Evolutionary conservation across 768 basidiomycete species (phyloP), one percentile per base, ranked within the genome.

Genomic region (Xanthoconium stramineum): DNA sequence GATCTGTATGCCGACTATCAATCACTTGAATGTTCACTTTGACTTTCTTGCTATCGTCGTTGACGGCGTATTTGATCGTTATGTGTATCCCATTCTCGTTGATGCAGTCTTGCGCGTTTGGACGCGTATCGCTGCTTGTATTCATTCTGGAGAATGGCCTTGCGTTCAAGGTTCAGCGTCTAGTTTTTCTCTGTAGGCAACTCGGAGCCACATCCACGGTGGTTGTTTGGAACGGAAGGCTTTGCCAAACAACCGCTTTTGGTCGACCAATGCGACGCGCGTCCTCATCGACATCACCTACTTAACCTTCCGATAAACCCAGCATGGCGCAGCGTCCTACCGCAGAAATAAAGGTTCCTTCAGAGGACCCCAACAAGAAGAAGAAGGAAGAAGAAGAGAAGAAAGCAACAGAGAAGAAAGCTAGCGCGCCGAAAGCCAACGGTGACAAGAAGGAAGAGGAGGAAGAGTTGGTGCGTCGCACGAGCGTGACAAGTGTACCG

Each of bases 31-130:
- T 47, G 28, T 55, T 56, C 61, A 91, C 94, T 79, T 98, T 99
- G 70, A 98, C 84, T 70, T 90, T 94, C 75, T 94, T 93, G 8
- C 94, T 96, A 30, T 95, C 88, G 35, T 98, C 95, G 63, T 98
- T 94, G 50, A 89, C 71, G 28, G 78, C 78, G 72, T 89, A 94
- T 67, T 93, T 91, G 45, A 91, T 78, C 0, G 84, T 88, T n/a
- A 88, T 89, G 19, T 90, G 82, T 62, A 98, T 80, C 2, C 96
- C 96, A 62, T 94, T 89, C 58, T 90, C 88, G 62, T 94, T 89
- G 42, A 88, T 78, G 55, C 79, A 88, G 65, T 93, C 89, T 82
- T 32, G 72, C 61, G 59, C 79, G 84, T 53, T 82, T 80, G 47
- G 88, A 74, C 49, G 79, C 72, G 64, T 81, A 81, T 29, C 78